Base-by-base conservation (phyloP, 495 filamentous ascomycete genomes). In the Daldinia caldariorum region DNA sequence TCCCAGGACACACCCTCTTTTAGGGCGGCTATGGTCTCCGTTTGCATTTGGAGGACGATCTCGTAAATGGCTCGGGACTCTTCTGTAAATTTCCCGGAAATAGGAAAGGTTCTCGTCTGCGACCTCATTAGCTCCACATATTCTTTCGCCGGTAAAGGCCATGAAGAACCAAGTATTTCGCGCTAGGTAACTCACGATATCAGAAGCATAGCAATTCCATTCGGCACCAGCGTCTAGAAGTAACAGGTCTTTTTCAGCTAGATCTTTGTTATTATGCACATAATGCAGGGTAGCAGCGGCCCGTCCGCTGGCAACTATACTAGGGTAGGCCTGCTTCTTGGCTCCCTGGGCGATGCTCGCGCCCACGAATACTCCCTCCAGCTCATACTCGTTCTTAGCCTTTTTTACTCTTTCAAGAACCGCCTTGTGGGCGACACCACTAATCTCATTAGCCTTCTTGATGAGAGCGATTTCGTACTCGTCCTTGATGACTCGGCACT, bases 241-340 rank as follows among this genome's bases (percentile, higher is more conserved):
- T 6, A 97, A 70, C 71, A 91, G 90, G 37, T 89, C 83, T 77
- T 92, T 92, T 20, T 86, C 89, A 8, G 79, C 77, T 54, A 95
- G 78, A 0, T 87, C 79, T 69, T 86, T 84, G 69, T 94, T 81
- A 74, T 97, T 97, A 61, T 89, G 85, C 13, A 91, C 86, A 71
- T 97, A 97, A 80, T 97, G 94, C 47, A 97, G 85, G 6, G 93
- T 97, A 6, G 93, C 91, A 2, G 90, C 92, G 13, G 90, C 87
- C 6, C 87, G 84, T 4, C 93, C 94, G 61, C 83, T 83, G 6
- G 92, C 94, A 35, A 94, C 89, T 76, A 97, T 96, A 35, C 89
- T 87, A 71, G 91, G 89, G 80, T 97, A 97, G 0, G 94, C 90
- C 80, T 93, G 91, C 59, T 94, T 86, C 43, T 86, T 87, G 10